Evolutionary conservation across 2,329 filamentous ascomycete genomes (phyloP).

Genomic region (Hymenoscyphus albidus): DNA sequence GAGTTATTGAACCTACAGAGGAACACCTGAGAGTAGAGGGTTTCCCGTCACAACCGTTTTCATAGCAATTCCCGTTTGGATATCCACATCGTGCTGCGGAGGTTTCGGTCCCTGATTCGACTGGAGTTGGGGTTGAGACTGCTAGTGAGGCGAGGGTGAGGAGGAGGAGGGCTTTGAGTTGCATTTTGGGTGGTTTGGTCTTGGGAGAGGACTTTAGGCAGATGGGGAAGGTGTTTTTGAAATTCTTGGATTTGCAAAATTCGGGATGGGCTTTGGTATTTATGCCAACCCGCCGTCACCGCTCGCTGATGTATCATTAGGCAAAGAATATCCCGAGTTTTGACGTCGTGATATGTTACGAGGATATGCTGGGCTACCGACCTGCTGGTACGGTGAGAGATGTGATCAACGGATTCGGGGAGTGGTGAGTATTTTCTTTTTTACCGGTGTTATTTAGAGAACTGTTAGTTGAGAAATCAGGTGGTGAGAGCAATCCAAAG

Average conservation of each 20-base stretch:
- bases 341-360: neutral
- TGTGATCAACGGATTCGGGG: no score
- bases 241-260: no score
- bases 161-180: neutral
- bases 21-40: neutral
- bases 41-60: neutral
- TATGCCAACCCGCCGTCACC: no score
- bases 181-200: neutral
- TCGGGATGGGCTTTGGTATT: no score
- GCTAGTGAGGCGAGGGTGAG: neutral
- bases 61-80: slow-evolving; percentile 2
- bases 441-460: no score
- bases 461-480: no score
- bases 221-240: neutral
- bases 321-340: no score
- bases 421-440: no score
- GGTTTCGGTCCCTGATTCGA: neutral
- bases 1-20: neutral
- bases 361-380: neutral
- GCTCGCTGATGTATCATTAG: no score
- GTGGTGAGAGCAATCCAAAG: no score
- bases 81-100: neutral
- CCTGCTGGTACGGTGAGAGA: neutral
- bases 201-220: neutral
- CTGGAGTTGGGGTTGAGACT: neutral